Percentiles rank a stretch among this genome's conserved stretches.
Evolutionary conservation across 2,329 filamentous ascomycete genomes (phyloP).

Genomic region (Laburnicola sp.): DNA sequence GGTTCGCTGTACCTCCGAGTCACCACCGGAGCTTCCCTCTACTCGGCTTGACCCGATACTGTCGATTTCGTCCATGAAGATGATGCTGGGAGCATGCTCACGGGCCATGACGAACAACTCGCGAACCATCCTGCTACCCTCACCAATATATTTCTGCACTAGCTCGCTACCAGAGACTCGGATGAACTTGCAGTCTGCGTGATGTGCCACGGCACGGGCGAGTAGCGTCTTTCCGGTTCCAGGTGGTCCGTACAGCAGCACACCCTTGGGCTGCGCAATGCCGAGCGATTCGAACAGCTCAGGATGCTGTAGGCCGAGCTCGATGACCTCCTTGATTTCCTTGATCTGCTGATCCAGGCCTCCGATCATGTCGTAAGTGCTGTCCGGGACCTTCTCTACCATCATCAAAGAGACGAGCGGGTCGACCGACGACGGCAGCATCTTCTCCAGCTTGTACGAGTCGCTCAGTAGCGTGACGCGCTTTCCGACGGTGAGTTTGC

Average conservation of each 20-base stretch:
- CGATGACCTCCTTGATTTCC: slow-evolving; percentile 99
- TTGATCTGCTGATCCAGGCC: slow-evolving; percentile 99
- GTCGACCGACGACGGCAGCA: slow-evolving; percentile 96
- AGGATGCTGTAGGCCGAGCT: slow-evolving; percentile 95
- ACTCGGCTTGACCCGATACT: slow-evolving; percentile 97
- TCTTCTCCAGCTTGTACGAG: slow-evolving; percentile 98
- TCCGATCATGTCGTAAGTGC: slow-evolving; percentile 99
- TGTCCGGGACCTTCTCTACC: slow-evolving; percentile 99
- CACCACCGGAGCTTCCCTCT: slow-evolving; percentile 90
- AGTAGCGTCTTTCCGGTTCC: slow-evolving; percentile 97
- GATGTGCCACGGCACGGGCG: slow-evolving; percentile 93
- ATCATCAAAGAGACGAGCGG: slow-evolving; percentile 99
- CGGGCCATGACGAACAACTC: slow-evolving; percentile 99
- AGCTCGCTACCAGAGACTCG: slow-evolving; percentile 93
- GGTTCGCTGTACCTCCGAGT: slow-evolving; percentile 96
- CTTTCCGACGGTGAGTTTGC: slow-evolving; percentile 96
- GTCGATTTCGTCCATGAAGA: slow-evolving; percentile 99
- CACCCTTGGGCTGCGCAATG: slow-evolving; percentile 97
- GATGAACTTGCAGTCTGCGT: slow-evolving; percentile 99
- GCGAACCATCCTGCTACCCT: slow-evolving; percentile 96
- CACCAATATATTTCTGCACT: slow-evolving; percentile 99
- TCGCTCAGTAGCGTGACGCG: slow-evolving; percentile 95
- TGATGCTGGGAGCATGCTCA: slow-evolving; percentile 97
- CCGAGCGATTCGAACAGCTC: slow-evolving; percentile 99
- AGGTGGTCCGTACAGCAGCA: slow-evolving; percentile 92